These are phyloP conservation scores for Pyricularia pennisetigena DNA, from an alignment of 2,329 filamentous ascomycete genomes.

Conservation along the genomic window DNA sequence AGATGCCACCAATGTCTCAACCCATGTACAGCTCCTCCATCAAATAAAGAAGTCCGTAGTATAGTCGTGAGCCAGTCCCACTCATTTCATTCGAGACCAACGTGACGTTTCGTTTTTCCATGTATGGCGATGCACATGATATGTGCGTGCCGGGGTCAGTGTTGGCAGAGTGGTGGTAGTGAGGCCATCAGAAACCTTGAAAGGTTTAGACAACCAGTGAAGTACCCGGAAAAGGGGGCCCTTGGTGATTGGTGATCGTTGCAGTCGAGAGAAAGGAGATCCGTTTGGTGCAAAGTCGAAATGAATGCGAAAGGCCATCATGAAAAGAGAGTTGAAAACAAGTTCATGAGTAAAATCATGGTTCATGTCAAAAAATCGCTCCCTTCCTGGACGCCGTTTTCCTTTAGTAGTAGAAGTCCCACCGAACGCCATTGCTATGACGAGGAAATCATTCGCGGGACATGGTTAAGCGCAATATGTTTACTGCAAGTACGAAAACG, in stretches of 20 bases:
- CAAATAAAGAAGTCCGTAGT: not conserved
- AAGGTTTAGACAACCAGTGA: not conserved
- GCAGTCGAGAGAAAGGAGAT: not conserved
- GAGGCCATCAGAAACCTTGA: not conserved
- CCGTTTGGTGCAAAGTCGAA: not conserved
- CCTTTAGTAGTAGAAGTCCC: constrained; percentile 4
- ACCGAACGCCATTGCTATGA: constrained; percentile 15
- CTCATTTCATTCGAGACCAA: not conserved
- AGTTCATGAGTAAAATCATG: constrained; percentile 1
- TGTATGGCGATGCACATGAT: too few species aligned
- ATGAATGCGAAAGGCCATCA: not conserved
- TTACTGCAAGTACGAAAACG: not conserved
- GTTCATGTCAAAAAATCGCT: not conserved
- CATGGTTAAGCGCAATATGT: constrained; percentile 4
- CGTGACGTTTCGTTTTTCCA: not conserved
- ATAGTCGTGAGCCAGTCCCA: not conserved
- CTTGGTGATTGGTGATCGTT: not conserved
- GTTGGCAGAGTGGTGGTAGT: not conserved
- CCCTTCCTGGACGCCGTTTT: constrained; percentile 4
- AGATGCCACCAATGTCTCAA: not conserved
- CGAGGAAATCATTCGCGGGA: constrained; percentile 13
- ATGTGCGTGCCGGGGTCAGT: not conserved
- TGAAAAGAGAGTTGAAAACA: constrained; percentile 1
- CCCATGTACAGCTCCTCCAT: not conserved
- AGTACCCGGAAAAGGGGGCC: not conserved